These are phyloP conservation scores for Collybiopsis confluens DNA, from an alignment of 768 basidiomycete species.

Conservation along the genomic window DNA sequence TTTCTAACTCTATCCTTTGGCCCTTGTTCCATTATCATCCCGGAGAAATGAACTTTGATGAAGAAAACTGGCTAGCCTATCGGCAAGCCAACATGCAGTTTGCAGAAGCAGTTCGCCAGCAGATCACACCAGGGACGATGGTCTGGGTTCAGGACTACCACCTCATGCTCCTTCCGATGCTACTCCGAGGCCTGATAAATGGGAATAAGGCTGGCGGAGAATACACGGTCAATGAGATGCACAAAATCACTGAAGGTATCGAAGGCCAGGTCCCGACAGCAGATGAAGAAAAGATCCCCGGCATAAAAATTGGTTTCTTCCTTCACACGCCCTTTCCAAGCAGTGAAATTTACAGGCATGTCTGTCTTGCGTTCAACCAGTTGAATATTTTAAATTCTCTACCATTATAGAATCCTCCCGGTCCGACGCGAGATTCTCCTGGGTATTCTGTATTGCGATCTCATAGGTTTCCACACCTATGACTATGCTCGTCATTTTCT, in stretches of 20 bases:
- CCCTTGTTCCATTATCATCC: slow-evolving; percentile 99
- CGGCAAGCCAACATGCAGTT: slow-evolving; percentile 95
- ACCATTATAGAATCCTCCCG: slow-evolving; percentile 73
- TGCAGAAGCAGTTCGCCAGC: slow-evolving; percentile 80
- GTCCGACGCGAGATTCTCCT: slow-evolving; percentile 97
- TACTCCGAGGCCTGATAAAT: slow-evolving; percentile 85
- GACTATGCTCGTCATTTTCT: slow-evolving; percentile 99
- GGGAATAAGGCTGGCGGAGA: slow-evolving; percentile 55
- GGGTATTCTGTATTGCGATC: slow-evolving; percentile 91
- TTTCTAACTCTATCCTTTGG: slow-evolving; percentile 99
- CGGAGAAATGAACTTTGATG: slow-evolving; percentile 99
- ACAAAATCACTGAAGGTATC: slow-evolving; percentile 69
- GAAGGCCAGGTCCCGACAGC: slow-evolving; percentile 41
- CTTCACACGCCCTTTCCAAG: slow-evolving; percentile 97
- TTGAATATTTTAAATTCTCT: slow-evolving; percentile 6
- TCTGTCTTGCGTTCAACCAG: slow-evolving; percentile 8
- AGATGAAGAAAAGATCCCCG: slow-evolving; percentile 40
- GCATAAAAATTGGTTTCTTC: slow-evolving; percentile 97
- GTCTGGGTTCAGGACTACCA: slow-evolving; percentile 99
- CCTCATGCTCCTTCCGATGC: slow-evolving; percentile 96
- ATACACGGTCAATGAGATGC: slow-evolving; percentile 56
- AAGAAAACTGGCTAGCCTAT: slow-evolving; percentile 97
- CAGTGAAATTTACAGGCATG: slow-evolving; percentile 93
- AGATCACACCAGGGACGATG: slow-evolving; percentile 84
- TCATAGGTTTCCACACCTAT: slow-evolving; percentile 99